Evolutionary conservation across 2,329 filamentous ascomycete genomes (phyloP).

Genomic region (Colletotrichum agaves): DNA sequence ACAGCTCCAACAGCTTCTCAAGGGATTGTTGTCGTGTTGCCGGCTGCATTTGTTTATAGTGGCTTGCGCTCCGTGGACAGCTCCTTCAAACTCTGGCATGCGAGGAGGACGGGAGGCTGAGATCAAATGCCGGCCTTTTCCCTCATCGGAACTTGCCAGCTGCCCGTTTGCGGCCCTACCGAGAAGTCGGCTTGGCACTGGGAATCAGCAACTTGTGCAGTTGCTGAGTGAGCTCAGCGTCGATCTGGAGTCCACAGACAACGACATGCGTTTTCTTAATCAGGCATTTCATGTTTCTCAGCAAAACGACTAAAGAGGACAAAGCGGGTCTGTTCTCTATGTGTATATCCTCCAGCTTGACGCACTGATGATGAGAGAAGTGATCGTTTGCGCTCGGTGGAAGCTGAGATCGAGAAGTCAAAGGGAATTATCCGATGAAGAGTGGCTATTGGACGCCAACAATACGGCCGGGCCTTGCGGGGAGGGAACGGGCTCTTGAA

Average conservation of each 20-base stretch:
- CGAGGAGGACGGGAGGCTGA: conserved; percentile 17
- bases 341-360: background rate
- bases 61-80: conserved; percentile 5
- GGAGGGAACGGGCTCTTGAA: conserved; percentile 8
- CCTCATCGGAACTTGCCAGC: conserved; percentile 12
- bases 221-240: conserved; percentile 22
- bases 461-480: conserved; percentile 21
- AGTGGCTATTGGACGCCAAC: conserved; percentile 32
- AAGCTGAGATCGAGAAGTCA: conserved; percentile 28
- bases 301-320: background rate
- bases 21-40: background rate
- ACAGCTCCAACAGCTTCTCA: background rate
- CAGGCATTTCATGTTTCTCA: conserved; percentile 3
- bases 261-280: background rate
- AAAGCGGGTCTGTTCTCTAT: conserved; percentile 20
- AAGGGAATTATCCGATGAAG: conserved; percentile 29
- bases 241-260: conserved; percentile 19
- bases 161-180: conserved; percentile 16
- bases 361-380: conserved; percentile 19
- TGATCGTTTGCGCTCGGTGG: conserved; percentile 18
- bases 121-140: conserved; percentile 5
- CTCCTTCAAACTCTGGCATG: conserved; percentile 14
- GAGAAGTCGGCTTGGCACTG: conserved; percentile 19
- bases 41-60: background rate
- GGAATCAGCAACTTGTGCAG: conserved; percentile 15